Conservation (phyloP, 495 filamentous ascomycete genomes). For the Aspergillus carlsbadensis region DNA sequence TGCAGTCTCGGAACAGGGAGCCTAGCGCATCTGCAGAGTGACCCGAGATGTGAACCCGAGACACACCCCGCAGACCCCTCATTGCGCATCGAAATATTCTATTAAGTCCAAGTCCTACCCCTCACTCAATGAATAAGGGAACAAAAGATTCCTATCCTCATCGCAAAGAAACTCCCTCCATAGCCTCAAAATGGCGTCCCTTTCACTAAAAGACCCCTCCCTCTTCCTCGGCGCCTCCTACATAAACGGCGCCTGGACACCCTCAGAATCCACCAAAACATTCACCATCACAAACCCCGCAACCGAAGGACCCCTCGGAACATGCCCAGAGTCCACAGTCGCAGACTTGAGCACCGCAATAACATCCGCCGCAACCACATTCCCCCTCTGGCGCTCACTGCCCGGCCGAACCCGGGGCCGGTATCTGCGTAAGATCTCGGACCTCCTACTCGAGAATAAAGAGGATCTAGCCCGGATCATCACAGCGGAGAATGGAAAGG, state of each 20-base stretch:
- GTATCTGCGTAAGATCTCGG: slow-evolving; percentile 29
- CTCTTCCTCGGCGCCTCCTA: slow-evolving; percentile 72
- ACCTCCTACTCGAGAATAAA: slow-evolving; percentile 70
- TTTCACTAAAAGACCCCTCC: slow-evolving; percentile 60
- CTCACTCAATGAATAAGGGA: no score
- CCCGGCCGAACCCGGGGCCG: slow-evolving; percentile 71
- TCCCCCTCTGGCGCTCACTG: slow-evolving; percentile 62
- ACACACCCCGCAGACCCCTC: no score
- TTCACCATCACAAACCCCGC: slow-evolving; percentile 74
- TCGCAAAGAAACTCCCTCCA: no score
- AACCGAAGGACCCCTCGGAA: slow-evolving; percentile 65
- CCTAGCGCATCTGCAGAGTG: no score
- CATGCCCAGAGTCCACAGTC: slow-evolving; percentile 60
- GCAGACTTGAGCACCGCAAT: slow-evolving; percentile 57
- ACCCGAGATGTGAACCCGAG: no score
- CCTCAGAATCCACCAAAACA: slow-evolving; percentile 62
- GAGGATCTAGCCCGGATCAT: slow-evolving; percentile 66
- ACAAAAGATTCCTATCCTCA: no score
- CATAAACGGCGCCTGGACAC: slow-evolving; percentile 50
- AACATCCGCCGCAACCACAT: slow-evolving; percentile 63
- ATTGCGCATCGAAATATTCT: no score
- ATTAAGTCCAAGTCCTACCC: no score
- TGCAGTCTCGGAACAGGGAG: no score
- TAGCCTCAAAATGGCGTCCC: no score
- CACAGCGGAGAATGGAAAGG: slow-evolving; percentile 76